These are phyloP conservation scores for Phoma sp. DNA, from an alignment of 2,329 filamentous ascomycete genomes.

Conservation along the genomic window DNA sequence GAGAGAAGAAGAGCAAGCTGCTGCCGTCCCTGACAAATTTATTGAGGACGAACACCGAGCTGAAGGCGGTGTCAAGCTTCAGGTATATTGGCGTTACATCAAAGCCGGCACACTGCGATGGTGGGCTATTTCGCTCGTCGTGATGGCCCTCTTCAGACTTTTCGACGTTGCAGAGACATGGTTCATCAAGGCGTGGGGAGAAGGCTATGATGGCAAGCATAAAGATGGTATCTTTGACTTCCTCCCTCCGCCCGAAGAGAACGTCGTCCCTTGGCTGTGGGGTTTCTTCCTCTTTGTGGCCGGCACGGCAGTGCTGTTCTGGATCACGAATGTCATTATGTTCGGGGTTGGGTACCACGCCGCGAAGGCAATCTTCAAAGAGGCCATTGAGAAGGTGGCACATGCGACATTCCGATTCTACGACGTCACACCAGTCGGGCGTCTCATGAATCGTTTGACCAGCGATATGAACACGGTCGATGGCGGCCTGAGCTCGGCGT, in stretches of 20 bases:
- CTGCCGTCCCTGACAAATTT: constrained; percentile 73
- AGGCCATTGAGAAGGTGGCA: constrained; percentile 75
- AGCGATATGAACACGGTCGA: constrained; percentile 90
- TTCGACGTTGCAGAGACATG: constrained; percentile 72
- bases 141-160: constrained; percentile 68
- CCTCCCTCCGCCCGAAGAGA: constrained; percentile 69
- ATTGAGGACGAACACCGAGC: constrained; percentile 78
- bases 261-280: constrained; percentile 76
- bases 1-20: constrained; percentile 48
- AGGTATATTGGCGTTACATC: constrained; percentile 85
- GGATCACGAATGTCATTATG: constrained; percentile 69
- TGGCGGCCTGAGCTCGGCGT: constrained; percentile 77
- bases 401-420: constrained; percentile 88
- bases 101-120: constrained; percentile 76
- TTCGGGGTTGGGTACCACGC: constrained; percentile 81
- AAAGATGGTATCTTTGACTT: constrained; percentile 46
- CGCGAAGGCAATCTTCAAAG: constrained; percentile 74
- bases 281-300: constrained; percentile 68
- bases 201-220: constrained; percentile 64
- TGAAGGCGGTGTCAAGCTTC: constrained; percentile 74
- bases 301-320: constrained; percentile 49
- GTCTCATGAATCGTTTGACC: constrained; percentile 90
- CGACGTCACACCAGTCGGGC: constrained; percentile 85
- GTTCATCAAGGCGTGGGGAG: constrained; percentile 88
- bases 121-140: constrained; percentile 70